Evolutionary conservation across 768 basidiomycete species (phyloP).

Genomic region (Suillus tomentosus): DNA sequence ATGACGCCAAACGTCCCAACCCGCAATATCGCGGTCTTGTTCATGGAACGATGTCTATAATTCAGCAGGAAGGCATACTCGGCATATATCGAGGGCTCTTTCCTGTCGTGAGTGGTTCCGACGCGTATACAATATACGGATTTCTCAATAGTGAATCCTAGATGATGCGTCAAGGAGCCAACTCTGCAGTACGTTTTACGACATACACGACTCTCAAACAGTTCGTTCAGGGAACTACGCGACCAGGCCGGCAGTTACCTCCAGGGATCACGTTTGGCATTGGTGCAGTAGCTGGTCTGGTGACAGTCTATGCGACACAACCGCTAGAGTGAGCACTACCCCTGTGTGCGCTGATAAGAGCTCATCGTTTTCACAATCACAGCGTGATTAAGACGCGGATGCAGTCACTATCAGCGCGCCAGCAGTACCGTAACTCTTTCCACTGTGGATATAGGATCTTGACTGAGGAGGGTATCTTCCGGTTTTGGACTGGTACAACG

Average conservation of each 20-base stretch:
- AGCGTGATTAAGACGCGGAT: constrained; percentile 98
- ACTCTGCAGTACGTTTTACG: constrained; percentile 91
- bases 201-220: constrained; percentile 95
- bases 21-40: constrained; percentile 87
- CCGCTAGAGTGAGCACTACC: constrained; percentile 65
- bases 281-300: constrained; percentile 89
- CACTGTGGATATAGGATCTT: constrained; percentile 95
- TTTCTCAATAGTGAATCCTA: constrained; percentile 30
- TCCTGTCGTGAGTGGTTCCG: constrained; percentile 73
- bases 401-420: constrained; percentile 85
- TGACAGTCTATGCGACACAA: constrained; percentile 92
- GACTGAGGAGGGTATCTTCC: constrained; percentile 87
- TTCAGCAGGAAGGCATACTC: constrained; percentile 79
- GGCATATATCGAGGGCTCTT: constrained; percentile 92
- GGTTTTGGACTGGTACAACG: constrained; percentile 97
- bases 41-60: constrained; percentile 81
- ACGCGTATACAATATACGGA: background rate
- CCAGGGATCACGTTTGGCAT: constrained; percentile 91
- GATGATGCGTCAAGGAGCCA: constrained; percentile 98
- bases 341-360: background rate
- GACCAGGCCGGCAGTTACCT: constrained; percentile 76
- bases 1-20: constrained; percentile 82
- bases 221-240: constrained; percentile 80
- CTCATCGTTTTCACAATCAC: constrained; percentile 8
- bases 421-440: constrained; percentile 90